Base-by-base conservation (phyloP, 75 land plant species). In the Picea glauca region DNA sequence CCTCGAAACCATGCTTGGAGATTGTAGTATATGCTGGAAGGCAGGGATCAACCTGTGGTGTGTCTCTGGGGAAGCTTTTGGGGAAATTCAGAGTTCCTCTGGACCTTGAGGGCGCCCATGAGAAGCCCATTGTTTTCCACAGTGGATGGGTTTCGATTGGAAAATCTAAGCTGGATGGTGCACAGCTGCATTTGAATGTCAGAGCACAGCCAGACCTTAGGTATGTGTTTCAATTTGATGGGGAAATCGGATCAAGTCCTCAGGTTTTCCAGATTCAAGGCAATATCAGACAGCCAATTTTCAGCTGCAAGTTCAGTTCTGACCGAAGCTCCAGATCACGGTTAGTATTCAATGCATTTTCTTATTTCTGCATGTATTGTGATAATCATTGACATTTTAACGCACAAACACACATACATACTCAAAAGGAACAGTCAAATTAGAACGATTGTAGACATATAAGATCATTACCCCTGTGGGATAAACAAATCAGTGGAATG, bases 231-330 rank as follows among this genome's bases (percentile, higher is more conserved):
- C 84, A 85, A 87, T 93, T 91, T 38, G 95, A 81, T 43, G 91
- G 91, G 0, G 93, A 91, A 74, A 89, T 90, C 11, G 91, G 85
- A 79, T 87, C 85, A 65, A 89, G 90, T 59, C 95, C 95, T 14
- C 95, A 91, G 83, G 87, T 93, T 56, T 86, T 93, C 65, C 95
- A 91, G 80, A 77, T 91, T 60, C 86, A 86, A n/a, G 91, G 95
- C 65, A 87, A 81, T 43, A 81, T 81, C n/a, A 80, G 78, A 32
- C 95, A 93, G 82, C 88, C 93, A 2, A 88, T 93, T 21, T 93
- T 93, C 80, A 84, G 90, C 75, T 93, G 95, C 90, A 93, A 89
- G 72, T 93, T 93, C 83, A 78, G 86, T 40, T 75, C 84, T 64
- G 87, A 82, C 38, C 66, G 84, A 59, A 61, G 68, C 58, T 63